These are phyloP conservation scores for Lagenaria siceraria DNA, from an alignment of 306 rosid species.

Conservation along the genomic window DNA sequence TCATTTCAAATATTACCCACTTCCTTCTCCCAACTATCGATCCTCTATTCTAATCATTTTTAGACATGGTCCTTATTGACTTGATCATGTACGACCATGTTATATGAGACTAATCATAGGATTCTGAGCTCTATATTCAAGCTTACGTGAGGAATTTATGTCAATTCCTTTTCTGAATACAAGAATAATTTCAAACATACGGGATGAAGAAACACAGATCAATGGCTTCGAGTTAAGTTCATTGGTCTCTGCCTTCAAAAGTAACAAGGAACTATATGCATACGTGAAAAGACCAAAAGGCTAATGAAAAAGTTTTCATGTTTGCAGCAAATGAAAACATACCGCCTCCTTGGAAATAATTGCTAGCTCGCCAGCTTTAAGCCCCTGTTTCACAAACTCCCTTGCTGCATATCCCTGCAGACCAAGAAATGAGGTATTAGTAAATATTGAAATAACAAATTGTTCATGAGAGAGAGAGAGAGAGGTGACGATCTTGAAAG, in stretches of 20 bases:
- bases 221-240: neutral
- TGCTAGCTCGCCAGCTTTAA: slow-evolving; percentile 83
- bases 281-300: neutral
- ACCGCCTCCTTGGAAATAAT: slow-evolving; percentile 91
- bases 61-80: neutral
- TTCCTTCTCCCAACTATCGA: neutral
- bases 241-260: neutral
- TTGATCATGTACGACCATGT: neutral
- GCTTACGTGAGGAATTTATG: neutral
- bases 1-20: neutral
- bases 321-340: slow-evolving; percentile 6
- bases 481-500: neutral
- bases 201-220: neutral
- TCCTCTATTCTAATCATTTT: neutral
- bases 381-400: slow-evolving; percentile 74
- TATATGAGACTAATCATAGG: neutral
- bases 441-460: neutral
- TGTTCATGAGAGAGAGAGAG: neutral
- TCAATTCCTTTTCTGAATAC: neutral
- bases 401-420: slow-evolving; percentile 91
- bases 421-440: neutral
- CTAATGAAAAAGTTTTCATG: neutral
- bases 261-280: neutral
- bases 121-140: neutral
- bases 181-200: neutral